These are phyloP conservation scores for Fistulifera solaris DNA, from an alignment of 108 stramenopile species.

Conservation along the genomic window DNA sequence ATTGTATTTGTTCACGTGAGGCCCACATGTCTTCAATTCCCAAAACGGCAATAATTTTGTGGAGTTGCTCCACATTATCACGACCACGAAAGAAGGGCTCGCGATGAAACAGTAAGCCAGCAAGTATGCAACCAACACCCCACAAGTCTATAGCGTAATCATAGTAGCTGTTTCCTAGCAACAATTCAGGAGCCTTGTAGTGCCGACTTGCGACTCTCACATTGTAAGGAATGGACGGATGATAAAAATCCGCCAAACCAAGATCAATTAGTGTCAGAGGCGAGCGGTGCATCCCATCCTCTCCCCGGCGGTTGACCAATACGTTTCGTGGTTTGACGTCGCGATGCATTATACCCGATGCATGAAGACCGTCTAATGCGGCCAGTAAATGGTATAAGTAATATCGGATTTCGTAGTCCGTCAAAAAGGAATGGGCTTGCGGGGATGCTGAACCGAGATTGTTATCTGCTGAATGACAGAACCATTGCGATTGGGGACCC, in stretches of 20 bases:
- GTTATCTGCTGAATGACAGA: constrained; percentile 44
- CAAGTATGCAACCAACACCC: constrained; percentile 81
- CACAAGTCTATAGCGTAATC: constrained; percentile 81
- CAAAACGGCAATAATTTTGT: constrained; percentile 63
- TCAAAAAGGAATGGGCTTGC: constrained; percentile 23
- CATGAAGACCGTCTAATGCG: constrained; percentile 77
- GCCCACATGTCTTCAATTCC: constrained; percentile 56
- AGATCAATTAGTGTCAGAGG: constrained; percentile 84
- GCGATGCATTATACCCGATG: constrained; percentile 85
- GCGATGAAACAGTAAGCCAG: constrained; percentile 57
- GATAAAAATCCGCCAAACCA: constrained; percentile 87
- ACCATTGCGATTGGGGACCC: constrained; percentile 68
- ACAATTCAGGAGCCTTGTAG: constrained; percentile 88
- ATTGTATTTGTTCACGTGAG: constrained; percentile 44
- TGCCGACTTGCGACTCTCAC: constrained; percentile 86
- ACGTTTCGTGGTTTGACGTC: constrained; percentile 94
- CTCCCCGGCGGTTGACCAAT: constrained; percentile 53
- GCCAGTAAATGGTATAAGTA: constrained; percentile 82
- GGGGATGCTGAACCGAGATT: background rate
- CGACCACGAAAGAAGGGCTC: constrained; percentile 81
- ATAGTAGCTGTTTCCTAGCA: constrained; percentile 68
- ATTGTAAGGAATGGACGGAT: constrained; percentile 77
- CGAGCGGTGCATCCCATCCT: constrained; percentile 4
- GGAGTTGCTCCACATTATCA: constrained; percentile 79
- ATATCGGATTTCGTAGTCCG: constrained; percentile 78